A percentile compares a stretch with the other conserved stretches of the same genome.
Conservation (phyloP, 2,329 filamentous ascomycete species). For the Cladosporium sphaerospermum region DNA sequence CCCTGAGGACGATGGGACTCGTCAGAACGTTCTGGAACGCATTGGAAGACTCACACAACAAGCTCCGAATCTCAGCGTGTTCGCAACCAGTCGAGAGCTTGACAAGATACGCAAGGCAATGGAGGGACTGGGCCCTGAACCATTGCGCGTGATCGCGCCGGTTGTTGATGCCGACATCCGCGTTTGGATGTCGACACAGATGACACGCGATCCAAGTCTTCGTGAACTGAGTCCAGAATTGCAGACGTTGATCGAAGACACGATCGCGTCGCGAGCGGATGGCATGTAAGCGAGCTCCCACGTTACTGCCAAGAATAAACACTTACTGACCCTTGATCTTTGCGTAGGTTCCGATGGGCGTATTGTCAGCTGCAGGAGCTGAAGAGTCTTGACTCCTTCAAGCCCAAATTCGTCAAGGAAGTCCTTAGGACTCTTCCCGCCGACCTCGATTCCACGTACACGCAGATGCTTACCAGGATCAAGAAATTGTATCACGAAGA, state of each 20-base stretch:
- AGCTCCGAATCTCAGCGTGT: constrained; percentile 14
- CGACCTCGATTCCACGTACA: constrained; percentile 24
- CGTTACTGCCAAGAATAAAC: neutral
- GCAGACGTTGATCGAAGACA: constrained; percentile 16
- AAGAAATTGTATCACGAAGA: constrained; percentile 9
- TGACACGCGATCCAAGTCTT: constrained; percentile 15
- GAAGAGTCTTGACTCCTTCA: constrained; percentile 16
- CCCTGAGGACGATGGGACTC: constrained; percentile 15
- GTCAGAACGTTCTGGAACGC: constrained; percentile 14
- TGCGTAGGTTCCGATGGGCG: constrained; percentile 24
- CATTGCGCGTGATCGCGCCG: constrained; percentile 8
- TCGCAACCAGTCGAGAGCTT: constrained; percentile 21
- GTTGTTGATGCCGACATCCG: constrained; percentile 17
- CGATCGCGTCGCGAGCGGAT: constrained; percentile 18
- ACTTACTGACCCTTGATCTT: neutral
- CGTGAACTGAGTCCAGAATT: constrained; percentile 11
- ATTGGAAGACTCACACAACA: constrained; percentile 14
- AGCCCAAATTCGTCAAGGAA: constrained; percentile 14
- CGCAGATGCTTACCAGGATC: constrained; percentile 20
- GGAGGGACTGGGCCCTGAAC: constrained; percentile 7
- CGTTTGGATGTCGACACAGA: constrained; percentile 14
- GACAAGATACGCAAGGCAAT: constrained; percentile 16
- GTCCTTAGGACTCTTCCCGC: constrained; percentile 17
- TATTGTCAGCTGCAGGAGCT: constrained; percentile 23
- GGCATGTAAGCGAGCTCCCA: constrained; percentile 19